phyloP scores from a whole-genome alignment of 768 basidiomycete species.

The Leccinum disarticulatum region DNA sequence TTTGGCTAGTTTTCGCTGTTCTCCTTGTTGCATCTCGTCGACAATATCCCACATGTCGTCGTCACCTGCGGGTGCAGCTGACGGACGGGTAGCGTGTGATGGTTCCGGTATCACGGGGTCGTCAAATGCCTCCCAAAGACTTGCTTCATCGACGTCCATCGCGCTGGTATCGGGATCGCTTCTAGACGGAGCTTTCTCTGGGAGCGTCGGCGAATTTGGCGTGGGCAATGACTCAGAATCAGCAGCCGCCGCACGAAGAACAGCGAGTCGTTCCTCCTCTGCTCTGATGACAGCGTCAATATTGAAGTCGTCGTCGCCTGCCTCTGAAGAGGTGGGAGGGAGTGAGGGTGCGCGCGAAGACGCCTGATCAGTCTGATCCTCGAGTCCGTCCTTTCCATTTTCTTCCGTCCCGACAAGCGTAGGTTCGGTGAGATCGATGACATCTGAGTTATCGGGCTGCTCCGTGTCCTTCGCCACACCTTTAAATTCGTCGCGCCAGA shows the following conservation, averaged over 20 bases:
- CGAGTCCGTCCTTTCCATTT: constrained; percentile 15
- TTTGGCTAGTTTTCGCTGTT: constrained; percentile 5
- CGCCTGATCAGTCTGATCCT: constrained; percentile 25
- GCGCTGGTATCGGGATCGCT: constrained; percentile 5
- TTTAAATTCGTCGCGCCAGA: constrained; percentile 73
- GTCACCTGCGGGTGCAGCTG: constrained; percentile 29
- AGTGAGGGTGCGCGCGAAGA: constrained; percentile 41
- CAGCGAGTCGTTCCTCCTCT: constrained; percentile 38
- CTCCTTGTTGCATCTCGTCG: constrained; percentile 47
- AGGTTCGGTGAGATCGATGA: constrained; percentile 32
- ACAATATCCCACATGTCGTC: constrained; percentile 54
- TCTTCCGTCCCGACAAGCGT: constrained; percentile 29
- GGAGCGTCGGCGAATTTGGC: constrained; percentile 2
- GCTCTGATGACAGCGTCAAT: constrained; percentile 51
- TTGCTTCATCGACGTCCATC: constrained; percentile 41
- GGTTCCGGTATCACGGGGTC: constrained; percentile 7
- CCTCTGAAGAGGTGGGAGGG: constrained; percentile 42
- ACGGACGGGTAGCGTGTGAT: constrained; percentile 1
- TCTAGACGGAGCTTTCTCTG: constrained; percentile 9
- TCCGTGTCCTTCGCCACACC: constrained; percentile 40
- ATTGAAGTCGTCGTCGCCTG: constrained; percentile 49
- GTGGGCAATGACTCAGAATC: neutral
- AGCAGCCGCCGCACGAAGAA: constrained; percentile 17
- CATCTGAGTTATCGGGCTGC: constrained; percentile 17
- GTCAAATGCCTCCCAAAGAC: constrained; percentile 34